These are phyloP conservation scores for Hymenoscyphus occultus DNA, from an alignment of 2,329 filamentous ascomycete genomes.

Conservation along the genomic window DNA sequence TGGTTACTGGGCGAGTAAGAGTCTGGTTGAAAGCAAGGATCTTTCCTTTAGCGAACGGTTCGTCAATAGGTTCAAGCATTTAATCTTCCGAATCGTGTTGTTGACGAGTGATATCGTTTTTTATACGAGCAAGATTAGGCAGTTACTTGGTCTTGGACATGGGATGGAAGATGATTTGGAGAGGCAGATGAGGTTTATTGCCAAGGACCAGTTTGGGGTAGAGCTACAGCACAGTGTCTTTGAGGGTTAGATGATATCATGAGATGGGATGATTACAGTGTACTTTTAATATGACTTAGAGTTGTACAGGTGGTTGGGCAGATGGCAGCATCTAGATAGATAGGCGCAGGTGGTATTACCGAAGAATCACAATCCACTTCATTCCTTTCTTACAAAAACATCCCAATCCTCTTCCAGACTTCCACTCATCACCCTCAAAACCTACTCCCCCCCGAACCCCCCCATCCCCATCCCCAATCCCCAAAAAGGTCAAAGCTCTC, in stretches of 20 bases:
- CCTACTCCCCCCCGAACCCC: too few relatives aligned
- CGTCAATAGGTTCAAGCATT: constrained; percentile 69
- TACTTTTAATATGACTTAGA: neutral
- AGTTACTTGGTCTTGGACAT: constrained; percentile 70
- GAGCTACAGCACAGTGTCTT: constrained; percentile 88
- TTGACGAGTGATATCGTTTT: constrained; percentile 77
- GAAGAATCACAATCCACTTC: constrained; percentile 1
- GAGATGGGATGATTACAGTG: neutral
- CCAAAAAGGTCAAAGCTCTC: too few relatives aligned
- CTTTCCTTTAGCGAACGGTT: constrained; percentile 61
- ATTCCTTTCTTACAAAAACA: neutral
- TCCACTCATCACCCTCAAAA: neutral
- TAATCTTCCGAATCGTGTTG: constrained; percentile 79
- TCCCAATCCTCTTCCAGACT: neutral
- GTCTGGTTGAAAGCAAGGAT: constrained; percentile 72
- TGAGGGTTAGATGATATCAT: constrained; percentile 58
- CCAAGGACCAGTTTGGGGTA: constrained; percentile 79
- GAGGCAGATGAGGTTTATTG: constrained; percentile 79
- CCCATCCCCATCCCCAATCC: too few relatives aligned
- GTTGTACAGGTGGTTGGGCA: neutral
- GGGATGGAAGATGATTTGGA: constrained; percentile 97
- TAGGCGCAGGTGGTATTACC: neutral
- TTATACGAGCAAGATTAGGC: constrained; percentile 73
- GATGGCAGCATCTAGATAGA: neutral
- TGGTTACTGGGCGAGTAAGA: constrained; percentile 81